phyloP scores from a whole-genome alignment of 441 rosid genomes.

The Kokia cookei region DNA sequence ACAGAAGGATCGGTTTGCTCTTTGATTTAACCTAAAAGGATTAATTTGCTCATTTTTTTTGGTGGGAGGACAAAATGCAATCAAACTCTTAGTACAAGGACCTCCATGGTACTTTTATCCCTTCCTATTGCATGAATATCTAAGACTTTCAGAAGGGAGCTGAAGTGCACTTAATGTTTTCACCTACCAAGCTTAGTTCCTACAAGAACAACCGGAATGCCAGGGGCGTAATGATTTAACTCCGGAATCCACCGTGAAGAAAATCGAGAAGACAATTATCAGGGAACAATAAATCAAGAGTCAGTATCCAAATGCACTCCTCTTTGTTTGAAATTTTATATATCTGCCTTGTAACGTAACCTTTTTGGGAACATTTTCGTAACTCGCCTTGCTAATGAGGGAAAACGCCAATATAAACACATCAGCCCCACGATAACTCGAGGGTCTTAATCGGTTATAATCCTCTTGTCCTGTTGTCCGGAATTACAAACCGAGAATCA shows the following conservation, averaged over 20 bases:
- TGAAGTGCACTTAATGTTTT: not conserved
- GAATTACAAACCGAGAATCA: constrained; percentile 1
- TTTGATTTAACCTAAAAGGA: too few relatives aligned
- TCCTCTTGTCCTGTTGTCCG: constrained; percentile 54
- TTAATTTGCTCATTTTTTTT: too few relatives aligned
- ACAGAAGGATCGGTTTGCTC: too few relatives aligned
- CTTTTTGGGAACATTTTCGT: constrained; percentile 64
- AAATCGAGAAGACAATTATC: constrained; percentile 7
- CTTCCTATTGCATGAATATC: not conserved
- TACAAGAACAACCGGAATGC: constrained; percentile 55
- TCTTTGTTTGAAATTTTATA: constrained; percentile 23
- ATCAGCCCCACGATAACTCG: constrained; percentile 68
- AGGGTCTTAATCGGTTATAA: constrained; percentile 58
- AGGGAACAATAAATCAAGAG: not conserved
- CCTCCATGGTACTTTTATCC: too few relatives aligned
- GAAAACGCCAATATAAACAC: constrained; percentile 61
- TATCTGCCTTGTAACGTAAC: constrained; percentile 12
- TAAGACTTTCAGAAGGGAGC: not conserved
- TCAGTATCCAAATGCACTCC: not conserved
- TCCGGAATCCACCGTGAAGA: constrained; percentile 58
- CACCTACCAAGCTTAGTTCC: constrained; percentile 56
- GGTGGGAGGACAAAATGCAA: too few relatives aligned
- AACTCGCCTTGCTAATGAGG: constrained; percentile 64
- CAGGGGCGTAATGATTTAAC: constrained; percentile 58
- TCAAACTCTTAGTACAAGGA: too few relatives aligned